Evolutionary conservation across 257 asterid genomes (phyloP).

Genomic region (Solanum medicagineum): DNA sequence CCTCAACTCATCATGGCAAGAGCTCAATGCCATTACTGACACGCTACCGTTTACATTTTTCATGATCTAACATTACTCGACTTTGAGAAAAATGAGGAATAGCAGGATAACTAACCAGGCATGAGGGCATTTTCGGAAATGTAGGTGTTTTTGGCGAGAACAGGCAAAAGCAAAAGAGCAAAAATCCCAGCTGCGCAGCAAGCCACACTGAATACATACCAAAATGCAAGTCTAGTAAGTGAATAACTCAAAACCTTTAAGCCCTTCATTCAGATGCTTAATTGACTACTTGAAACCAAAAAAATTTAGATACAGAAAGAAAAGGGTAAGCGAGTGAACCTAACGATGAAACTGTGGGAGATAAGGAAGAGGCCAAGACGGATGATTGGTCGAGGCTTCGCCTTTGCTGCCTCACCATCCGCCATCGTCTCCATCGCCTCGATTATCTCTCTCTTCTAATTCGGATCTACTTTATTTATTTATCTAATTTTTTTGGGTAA

Average conservation of each 20-base stretch:
- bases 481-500: no score
- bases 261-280: not conserved
- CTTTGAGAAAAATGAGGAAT: not conserved
- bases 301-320: not conserved
- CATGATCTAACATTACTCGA: not conserved
- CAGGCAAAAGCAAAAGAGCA: conserved; percentile 69
- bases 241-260: not conserved
- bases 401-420: conserved; percentile 30
- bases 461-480: not conserved
- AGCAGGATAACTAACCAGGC: conserved; percentile 55
- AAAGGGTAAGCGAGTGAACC: conserved; percentile 24
- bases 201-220: conserved; percentile 42
- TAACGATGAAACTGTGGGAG: conserved; percentile 53
- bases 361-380: conserved; percentile 68
- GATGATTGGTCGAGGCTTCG: conserved; percentile 76
- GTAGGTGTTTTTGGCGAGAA: conserved; percentile 85
- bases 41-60: not conserved
- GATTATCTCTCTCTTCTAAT: not conserved
- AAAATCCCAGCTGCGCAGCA: conserved; percentile 70
- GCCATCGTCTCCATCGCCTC: conserved; percentile 35
- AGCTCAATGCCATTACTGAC: not conserved
- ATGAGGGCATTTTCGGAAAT: conserved; percentile 89
- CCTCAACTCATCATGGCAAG: not conserved
- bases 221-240: not conserved
- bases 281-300: not conserved